phyloP scores from a whole-genome alignment of 306 rosid species.

The Rubus parviflorus region DNA sequence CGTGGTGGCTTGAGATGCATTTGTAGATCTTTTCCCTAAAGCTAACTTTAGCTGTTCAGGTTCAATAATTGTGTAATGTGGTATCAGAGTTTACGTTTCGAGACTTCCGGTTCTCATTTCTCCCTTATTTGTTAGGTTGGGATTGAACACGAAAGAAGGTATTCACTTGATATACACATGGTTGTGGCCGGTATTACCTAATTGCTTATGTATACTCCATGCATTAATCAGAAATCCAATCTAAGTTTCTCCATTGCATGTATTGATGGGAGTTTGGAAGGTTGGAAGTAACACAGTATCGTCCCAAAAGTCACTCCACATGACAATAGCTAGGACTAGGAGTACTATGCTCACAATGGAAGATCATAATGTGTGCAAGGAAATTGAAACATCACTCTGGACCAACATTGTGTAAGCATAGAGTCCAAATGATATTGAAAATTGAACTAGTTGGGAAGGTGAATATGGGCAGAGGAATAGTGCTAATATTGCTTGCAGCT shows the following conservation, averaged over 20 bases:
- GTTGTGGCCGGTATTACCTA: too few relatives aligned
- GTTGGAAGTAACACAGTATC: background rate
- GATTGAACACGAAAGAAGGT: background rate
- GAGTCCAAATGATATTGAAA: slow-evolving; percentile 1
- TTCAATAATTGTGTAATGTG: background rate
- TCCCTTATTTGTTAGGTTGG: background rate
- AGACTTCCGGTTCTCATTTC: background rate
- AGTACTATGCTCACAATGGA: background rate
- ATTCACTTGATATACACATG: too few relatives aligned
- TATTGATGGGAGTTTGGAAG: background rate
- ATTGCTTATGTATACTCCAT: too few relatives aligned
- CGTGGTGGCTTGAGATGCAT: background rate
- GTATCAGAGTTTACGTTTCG: background rate
- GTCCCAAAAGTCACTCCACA: background rate
- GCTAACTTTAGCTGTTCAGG: background rate
- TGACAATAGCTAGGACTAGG: slow-evolving; percentile 1
- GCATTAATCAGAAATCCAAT: background rate
- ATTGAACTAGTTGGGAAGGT: slow-evolving; percentile 1
- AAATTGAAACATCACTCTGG: background rate
- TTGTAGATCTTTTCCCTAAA: background rate
- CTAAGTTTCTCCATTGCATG: background rate
- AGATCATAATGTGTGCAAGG: background rate
- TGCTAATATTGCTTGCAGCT: slow-evolving; percentile 17
- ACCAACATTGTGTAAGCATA: slow-evolving; percentile 16
- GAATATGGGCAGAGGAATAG: background rate